Conservation (phyloP, 176 grass and related monocot genomes). For the Sorghum bicolor region Sorghum_bicolor_NCBIv3 NC_012874.2:57260001-57260500, state of each 20-base stretch:
- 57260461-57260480: conserved; percentile 54
- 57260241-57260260: conserved; percentile 32
- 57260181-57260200: background rate
- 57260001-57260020: conserved; percentile 2
- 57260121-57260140: conserved; percentile 54
- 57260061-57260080: conserved; percentile 76
- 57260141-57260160: conserved; percentile 9
- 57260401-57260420: background rate
- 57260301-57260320: conserved; percentile 74
- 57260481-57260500: conserved; percentile 75
- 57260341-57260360: background rate
- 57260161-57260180: background rate
- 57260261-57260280: conserved; percentile 83
- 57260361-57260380: background rate
- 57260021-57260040: background rate
- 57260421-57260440: conserved; percentile 29
- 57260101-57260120: conserved; percentile 47
- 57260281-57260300: conserved; percentile 66
- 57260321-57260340: conserved; percentile 65
- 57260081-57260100: conserved; percentile 84
- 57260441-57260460: conserved; percentile 72
- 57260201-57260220: background rate
- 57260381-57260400: background rate
- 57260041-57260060: background rate
- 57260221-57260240: background rate